A percentile compares a stretch with the other conserved stretches of the same genome.
Evolutionary conservation across 257 asterid genomes (phyloP).

Genomic region (Nicotiana attenuata): DNA sequence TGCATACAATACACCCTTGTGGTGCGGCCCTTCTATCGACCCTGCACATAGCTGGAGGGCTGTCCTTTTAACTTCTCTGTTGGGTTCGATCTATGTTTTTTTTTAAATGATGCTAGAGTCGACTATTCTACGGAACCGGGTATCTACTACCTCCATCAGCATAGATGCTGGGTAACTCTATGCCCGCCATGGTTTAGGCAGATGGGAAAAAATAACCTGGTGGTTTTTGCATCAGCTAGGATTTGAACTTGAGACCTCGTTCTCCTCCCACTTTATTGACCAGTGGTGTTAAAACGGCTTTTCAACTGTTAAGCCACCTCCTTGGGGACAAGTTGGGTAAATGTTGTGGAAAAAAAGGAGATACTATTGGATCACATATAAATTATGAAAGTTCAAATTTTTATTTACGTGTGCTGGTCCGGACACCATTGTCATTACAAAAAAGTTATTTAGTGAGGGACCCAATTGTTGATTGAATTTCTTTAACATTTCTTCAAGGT

Average conservation of each 20-base stretch:
- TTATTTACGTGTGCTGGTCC: no score
- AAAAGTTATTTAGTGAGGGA: neutral
- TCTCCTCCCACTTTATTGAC: no score
- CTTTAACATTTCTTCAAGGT: neutral
- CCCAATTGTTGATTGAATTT: neutral
- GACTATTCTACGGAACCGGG: neutral
- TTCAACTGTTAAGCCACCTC: neutral
- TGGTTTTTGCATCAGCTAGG: neutral
- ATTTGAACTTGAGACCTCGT: neutral
- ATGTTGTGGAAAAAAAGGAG: neutral
- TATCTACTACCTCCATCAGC: neutral
- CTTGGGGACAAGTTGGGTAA: neutral
- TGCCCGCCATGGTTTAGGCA: neutral
- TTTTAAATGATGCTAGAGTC: neutral
- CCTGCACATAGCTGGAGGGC: no score
- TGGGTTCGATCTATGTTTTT: neutral
- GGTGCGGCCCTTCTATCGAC: no score
- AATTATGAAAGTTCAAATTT: neutral
- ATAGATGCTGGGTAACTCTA: neutral
- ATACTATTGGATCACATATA: neutral
- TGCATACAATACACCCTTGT: no score
- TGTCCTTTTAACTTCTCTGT: neutral
- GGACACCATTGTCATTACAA: no score
- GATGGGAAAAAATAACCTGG: neutral
- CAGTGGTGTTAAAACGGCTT: neutral